Conservation (phyloP, 2,329 filamentous ascomycete genomes). For the Ceratocystis albifundus region DNA sequence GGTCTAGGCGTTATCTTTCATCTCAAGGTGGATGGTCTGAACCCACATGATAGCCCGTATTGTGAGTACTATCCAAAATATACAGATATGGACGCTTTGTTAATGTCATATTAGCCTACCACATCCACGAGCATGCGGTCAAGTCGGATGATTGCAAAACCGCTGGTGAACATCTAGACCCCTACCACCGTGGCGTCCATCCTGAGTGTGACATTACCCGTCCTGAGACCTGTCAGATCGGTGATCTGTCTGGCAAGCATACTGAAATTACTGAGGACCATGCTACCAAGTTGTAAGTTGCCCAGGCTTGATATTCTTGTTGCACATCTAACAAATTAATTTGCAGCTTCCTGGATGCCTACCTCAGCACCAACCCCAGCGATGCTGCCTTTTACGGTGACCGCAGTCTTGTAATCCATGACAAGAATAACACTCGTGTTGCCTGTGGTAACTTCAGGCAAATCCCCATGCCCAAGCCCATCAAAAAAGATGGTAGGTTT, state of each 20-base stretch:
- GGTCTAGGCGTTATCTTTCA: conserved; percentile 23
- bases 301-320: background rate
- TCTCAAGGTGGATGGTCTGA: conserved; percentile 17
- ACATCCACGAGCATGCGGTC: conserved; percentile 45
- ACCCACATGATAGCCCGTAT: conserved; percentile 20
- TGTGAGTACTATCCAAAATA: conserved; percentile 7
- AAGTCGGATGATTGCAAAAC: conserved; percentile 40
- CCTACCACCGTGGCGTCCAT: conserved; percentile 40
- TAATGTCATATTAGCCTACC: conserved; percentile 36
- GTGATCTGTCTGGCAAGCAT: conserved; percentile 50
- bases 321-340: background rate
- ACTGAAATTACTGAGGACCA: conserved; percentile 34
- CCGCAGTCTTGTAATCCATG: conserved; percentile 36
- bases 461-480: conserved; percentile 10
- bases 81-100: background rate
- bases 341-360: conserved; percentile 34
- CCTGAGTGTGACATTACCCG: conserved; percentile 37
- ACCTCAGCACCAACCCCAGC: conserved; percentile 32
- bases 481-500: background rate
- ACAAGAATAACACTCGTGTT: conserved; percentile 32
- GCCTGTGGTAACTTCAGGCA: conserved; percentile 35
- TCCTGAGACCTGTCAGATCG: conserved; percentile 47
- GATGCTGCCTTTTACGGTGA: conserved; percentile 38
- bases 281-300: conserved; percentile 26
- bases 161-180: conserved; percentile 46